Evolutionary conservation across 371 early-diverging fungal species (phyloP), one percentile per base, ranked within the genome.

Genomic region (Syncephalastrum monosporum): DNA sequence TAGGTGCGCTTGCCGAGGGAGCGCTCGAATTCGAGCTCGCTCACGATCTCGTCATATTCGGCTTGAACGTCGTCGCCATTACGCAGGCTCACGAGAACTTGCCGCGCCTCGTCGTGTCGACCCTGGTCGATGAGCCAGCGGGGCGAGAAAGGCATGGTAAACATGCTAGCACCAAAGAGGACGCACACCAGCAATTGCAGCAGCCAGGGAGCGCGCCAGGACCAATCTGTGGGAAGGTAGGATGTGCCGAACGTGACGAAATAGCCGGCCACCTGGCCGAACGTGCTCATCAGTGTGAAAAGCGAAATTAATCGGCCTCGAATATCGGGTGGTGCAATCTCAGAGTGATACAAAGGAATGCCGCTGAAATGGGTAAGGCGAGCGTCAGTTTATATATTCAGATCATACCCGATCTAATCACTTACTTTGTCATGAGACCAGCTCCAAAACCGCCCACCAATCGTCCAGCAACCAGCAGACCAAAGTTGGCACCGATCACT

Each of bases 261-360:
- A 49, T 69, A 79, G 14, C 74, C 80, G 1, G 62, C 64, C 27
- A 76, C 71, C n/a, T 70, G 69, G 19, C 80, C 80, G 47, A 74
- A 52, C 15, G 65, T 59, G 16, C 64, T 42, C 63, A 69, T 74
- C 19, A 72, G 52, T 19, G 70, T 72, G 44, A 71, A 76, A 15
- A 79, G 55, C 46, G 68, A 69, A 29, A 79, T 76, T 17, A 79
- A 50, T 27, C 80, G 65, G 42, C 80, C 80, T 63, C 80, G 80
- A 25, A 79, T 75, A 46, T 84, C 78, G 23, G 90, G 79, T 27
- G 96, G 90, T 15, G 96, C 88, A n/a, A 96, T 79, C 49, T 75
- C 79, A 44, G 76, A 74, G 47, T 74, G 79, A 38, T 79, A 63
- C 56, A 56, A 53, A 10, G 57, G 65, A 49, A 59, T 59, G 44